Evolutionary conservation across 495 filamentous ascomycete genomes (phyloP), one percentile per base, ranked within the genome.

Genomic region (Penicillium taxi): DNA sequence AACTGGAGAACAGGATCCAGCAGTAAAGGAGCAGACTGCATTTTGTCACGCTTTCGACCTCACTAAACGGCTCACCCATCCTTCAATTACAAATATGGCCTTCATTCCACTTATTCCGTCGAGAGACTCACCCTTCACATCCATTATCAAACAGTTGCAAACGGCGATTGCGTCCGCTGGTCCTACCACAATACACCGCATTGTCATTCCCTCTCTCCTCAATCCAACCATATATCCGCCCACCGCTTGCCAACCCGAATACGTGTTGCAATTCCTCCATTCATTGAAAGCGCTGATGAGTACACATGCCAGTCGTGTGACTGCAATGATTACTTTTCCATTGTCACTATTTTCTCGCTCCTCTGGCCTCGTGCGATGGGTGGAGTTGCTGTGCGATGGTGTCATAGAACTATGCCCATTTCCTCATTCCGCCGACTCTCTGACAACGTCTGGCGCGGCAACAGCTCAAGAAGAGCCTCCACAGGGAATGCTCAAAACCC

Each of bases 41-140:
- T 96, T 94, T 60, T 94, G 82, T 56, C 91, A 96, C 58, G 73
- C 78, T 8, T 96, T 94, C 64, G 89, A 96, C 53, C 76, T 96
- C 29, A 84, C 78, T 11, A 95, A 93, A 58, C 81, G 85, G 9
- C 77, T 96, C 23, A 60, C 66, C 7, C 61, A 86, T 19, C 75
- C 70, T 19, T 63, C 61, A 28, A 73, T 61, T 49, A 55, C 71
- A 13, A 69, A 68, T 20, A 70, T 86, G 46, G 66, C 63, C 24
- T 78, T 71, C 51, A 72, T 82, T 16, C 72, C 72, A 11, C 63
- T 72, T 50, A 53, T 43, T 52, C 68, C 55, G 50, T 67, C 41
- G 35, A 65, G 39, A 59, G 71, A 54, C 27, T 81, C 82, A 0
- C 78, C 84, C 0, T 84, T 89, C 53, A 56, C 69, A 16, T 42